These are phyloP conservation scores for Pseudodiploospora longispora DNA, from an alignment of 2,329 filamentous ascomycete genomes.

Conservation along the genomic window DNA sequence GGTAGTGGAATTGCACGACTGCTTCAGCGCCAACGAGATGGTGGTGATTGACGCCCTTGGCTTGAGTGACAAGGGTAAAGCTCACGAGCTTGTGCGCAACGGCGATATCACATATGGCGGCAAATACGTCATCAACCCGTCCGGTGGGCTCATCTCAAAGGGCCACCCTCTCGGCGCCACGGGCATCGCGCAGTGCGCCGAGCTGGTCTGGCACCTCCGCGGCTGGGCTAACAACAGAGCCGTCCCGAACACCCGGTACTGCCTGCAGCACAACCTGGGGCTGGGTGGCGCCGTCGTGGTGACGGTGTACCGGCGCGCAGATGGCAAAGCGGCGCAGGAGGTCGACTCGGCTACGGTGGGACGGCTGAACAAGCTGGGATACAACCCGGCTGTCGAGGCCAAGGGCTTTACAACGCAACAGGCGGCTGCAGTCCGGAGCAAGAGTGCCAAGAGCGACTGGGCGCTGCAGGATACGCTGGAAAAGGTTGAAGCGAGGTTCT, in stretches of 20 bases:
- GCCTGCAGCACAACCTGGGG: slow-evolving; percentile 88
- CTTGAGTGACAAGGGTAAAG: slow-evolving; percentile 69
- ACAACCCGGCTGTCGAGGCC: slow-evolving; percentile 86
- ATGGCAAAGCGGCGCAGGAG: slow-evolving; percentile 56
- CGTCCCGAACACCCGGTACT: slow-evolving; percentile 58
- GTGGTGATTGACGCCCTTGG: slow-evolving; percentile 80
- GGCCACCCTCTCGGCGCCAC: slow-evolving; percentile 91
- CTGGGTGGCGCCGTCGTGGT: slow-evolving; percentile 86
- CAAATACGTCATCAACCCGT: slow-evolving; percentile 80
- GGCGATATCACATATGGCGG: slow-evolving; percentile 92
- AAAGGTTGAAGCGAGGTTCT: slow-evolving; percentile 33
- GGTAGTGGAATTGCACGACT: slow-evolving; percentile 92
- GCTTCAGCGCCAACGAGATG: slow-evolving; percentile 95
- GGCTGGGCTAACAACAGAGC: slow-evolving; percentile 92
- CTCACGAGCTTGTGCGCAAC: slow-evolving; percentile 78
- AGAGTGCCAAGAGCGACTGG: slow-evolving; percentile 57
- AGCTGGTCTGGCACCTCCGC: slow-evolving; percentile 89
- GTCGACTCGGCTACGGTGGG: slow-evolving; percentile 58
- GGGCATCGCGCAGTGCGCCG: slow-evolving; percentile 90
- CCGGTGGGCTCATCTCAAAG: slow-evolving; percentile 90
- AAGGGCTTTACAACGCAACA: slow-evolving; percentile 80
- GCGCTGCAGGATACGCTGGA: slow-evolving; percentile 59
- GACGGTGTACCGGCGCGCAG: slow-evolving; percentile 78
- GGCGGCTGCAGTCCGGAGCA: slow-evolving; percentile 63
- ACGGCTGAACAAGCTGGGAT: slow-evolving; percentile 63